These are phyloP conservation scores for Hanseniaspora lindneri DNA, from an alignment of 805 yeast species.

Conservation along the genomic window DNA sequence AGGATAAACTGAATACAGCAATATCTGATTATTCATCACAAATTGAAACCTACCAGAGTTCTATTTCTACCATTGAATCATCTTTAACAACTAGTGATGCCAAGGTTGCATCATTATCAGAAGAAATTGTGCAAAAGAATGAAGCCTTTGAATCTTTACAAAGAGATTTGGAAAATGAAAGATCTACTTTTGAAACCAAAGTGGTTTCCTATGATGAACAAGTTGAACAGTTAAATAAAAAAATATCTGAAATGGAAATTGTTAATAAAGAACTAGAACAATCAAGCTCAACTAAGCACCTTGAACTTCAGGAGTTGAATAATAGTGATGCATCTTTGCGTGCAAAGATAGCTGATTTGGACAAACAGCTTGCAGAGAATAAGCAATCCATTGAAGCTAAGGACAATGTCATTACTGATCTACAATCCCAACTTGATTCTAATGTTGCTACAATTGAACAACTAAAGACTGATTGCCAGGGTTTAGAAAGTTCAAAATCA, in stretches of 20 bases:
- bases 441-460: background rate
- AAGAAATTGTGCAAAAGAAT: background rate
- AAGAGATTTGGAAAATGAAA: background rate
- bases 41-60: background rate
- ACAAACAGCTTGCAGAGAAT: background rate
- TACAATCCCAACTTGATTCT: background rate
- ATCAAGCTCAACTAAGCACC: no score
- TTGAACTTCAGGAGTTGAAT: no score
- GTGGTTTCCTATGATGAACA: background rate
- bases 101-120: background rate
- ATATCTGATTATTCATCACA: no score
- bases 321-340: background rate
- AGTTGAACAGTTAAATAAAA: background rate
- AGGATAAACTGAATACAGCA: no score
- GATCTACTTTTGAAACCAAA: background rate
- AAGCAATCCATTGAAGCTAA: no score
- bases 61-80: background rate
- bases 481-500: background rate
- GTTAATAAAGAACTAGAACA: background rate
- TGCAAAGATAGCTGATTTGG: background rate
- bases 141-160: background rate
- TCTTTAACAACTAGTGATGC: background rate
- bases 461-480: background rate
- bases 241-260: background rate
- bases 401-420: no score